Evolutionary conservation across 768 basidiomycete species (phyloP).

Genomic region (Rubroboletus pulcherrimus): DNA sequence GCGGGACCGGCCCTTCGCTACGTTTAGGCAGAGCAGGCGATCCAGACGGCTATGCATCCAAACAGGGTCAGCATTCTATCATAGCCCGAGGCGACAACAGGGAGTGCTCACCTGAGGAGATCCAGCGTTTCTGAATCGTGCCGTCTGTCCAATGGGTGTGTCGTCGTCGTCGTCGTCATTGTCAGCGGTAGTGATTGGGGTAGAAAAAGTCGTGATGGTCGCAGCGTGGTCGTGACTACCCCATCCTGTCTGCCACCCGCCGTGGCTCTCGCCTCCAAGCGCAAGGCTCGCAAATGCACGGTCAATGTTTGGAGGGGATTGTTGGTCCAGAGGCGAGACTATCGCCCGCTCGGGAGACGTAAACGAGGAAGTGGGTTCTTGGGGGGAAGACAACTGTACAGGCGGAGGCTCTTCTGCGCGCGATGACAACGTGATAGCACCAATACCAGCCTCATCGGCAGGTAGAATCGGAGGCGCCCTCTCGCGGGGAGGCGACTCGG

Average conservation of each 20-base stretch:
- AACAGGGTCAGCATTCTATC: neutral
- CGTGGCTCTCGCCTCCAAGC: slow-evolving; percentile 43
- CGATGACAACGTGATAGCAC: slow-evolving; percentile 13
- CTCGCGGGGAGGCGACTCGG: slow-evolving; percentile 15
- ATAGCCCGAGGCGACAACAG: neutral
- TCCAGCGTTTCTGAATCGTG: slow-evolving; percentile 28
- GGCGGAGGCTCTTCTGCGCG: slow-evolving; percentile 10
- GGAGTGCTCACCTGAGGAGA: slow-evolving; percentile 21
- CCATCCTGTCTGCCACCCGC: slow-evolving; percentile 55
- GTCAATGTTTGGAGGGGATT: slow-evolving; percentile 20
- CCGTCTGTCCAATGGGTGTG: slow-evolving; percentile 55
- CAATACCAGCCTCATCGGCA: slow-evolving; percentile 28
- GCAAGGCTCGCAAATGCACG: slow-evolving; percentile 43
- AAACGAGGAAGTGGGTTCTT: slow-evolving; percentile 8
- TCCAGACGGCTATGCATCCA: slow-evolving; percentile 10
- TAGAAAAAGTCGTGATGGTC: slow-evolving; percentile 17
- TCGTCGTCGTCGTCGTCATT: slow-evolving; percentile 63
- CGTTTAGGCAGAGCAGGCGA: slow-evolving; percentile 18
- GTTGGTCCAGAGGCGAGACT: slow-evolving; percentile 30
- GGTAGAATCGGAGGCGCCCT: slow-evolving; percentile 33
- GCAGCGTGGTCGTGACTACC: slow-evolving; percentile 30
- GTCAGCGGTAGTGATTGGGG: slow-evolving; percentile 21
- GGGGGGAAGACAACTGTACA: slow-evolving; percentile 8
- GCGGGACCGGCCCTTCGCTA: slow-evolving; percentile 49
- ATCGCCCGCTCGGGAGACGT: slow-evolving; percentile 27